Evolutionary conservation across 345 rosid genomes (phyloP).

Genomic region (Eucalyptus erythrocorys): DNA sequence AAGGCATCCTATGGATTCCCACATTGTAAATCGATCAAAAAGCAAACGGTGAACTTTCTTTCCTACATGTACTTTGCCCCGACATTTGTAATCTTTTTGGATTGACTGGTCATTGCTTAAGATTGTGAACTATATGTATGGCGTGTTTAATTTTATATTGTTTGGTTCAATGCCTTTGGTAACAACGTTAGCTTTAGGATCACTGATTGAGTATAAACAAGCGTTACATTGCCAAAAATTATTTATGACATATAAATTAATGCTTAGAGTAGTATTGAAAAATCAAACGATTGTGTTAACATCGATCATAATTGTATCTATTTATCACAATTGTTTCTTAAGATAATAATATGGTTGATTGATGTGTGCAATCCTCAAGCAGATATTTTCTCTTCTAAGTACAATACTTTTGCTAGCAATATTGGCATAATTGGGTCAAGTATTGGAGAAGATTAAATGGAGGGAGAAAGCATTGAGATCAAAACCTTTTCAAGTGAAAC

Average conservation of each 20-base stretch:
- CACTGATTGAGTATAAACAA: neutral
- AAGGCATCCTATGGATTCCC: neutral
- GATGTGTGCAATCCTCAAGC: accelerated
- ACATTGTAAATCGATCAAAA: neutral
- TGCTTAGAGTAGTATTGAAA: accelerated
- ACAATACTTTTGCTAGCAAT: neutral
- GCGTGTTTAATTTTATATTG: neutral
- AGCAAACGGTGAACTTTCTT: neutral
- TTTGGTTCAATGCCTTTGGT: accelerated
- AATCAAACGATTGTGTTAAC: accelerated
- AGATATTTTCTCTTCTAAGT: neutral
- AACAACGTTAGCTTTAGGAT: accelerated
- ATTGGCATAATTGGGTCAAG: accelerated
- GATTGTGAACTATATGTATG: neutral
- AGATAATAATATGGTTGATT: neutral
- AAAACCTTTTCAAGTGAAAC: neutral
- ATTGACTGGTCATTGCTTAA: neutral
- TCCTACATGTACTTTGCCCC: neutral
- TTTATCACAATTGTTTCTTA: neutral
- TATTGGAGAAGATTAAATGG: neutral
- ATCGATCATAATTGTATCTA: neutral
- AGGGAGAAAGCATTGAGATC: neutral
- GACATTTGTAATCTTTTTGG: neutral
- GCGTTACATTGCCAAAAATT: accelerated
- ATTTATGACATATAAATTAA: accelerated